A percentile compares a stretch with the other conserved stretches of the same genome.
These are phyloP conservation scores for Mucor irregularis DNA, from an alignment of 371 early-diverging fungal species.

Conservation along the genomic window DNA sequence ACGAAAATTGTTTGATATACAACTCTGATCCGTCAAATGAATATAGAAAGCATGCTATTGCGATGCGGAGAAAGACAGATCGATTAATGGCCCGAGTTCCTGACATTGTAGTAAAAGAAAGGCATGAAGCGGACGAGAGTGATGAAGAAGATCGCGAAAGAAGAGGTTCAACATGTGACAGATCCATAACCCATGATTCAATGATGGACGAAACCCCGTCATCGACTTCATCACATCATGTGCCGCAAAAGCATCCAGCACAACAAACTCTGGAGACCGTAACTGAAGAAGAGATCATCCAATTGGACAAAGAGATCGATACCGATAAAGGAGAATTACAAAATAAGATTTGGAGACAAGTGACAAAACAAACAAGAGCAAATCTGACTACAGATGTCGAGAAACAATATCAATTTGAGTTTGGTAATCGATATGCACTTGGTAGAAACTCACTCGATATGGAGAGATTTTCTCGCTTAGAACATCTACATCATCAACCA, in stretches of 20 bases:
- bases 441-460: constrained; percentile 48
- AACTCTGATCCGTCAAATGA: constrained; percentile 77
- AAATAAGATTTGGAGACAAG: constrained; percentile 55
- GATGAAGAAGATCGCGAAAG: constrained; percentile 11
- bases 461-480: constrained; percentile 47
- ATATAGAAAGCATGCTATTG: constrained; percentile 80
- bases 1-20: constrained; percentile 79
- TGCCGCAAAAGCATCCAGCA: constrained; percentile 16
- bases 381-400: constrained; percentile 42
- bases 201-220: background rate
- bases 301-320: constrained; percentile 29
- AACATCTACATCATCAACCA: constrained; percentile 41
- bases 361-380: constrained; percentile 57
- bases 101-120: constrained; percentile 63
- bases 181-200: constrained; percentile 3
- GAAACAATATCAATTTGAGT: constrained; percentile 50
- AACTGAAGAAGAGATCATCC: constrained; percentile 33
- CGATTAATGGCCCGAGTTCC: constrained; percentile 76
- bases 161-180: background rate
- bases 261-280: constrained; percentile 10
- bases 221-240: background rate
- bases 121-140: constrained; percentile 35
- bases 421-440: constrained; percentile 50
- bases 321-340: constrained; percentile 46
- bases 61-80: constrained; percentile 74